Percentiles rank a stretch among this genome's conserved stretches.
Conservation (phyloP, 2,329 filamentous ascomycete species). For the Ophiostoma tasmaniense region DNA sequence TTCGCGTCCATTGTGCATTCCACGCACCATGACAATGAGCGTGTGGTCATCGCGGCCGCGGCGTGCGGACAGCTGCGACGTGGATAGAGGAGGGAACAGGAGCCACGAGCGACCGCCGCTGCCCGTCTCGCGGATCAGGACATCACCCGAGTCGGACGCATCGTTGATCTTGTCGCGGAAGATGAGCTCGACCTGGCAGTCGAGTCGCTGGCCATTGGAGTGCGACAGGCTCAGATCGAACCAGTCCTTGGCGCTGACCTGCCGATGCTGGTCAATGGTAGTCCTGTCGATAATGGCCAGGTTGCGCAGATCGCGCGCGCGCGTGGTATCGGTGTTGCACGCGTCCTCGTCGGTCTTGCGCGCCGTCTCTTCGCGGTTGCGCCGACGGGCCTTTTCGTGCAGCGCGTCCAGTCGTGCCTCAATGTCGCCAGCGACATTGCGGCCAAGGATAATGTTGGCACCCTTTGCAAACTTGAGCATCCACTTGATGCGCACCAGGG, state of each 20-base stretch:
- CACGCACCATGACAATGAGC: conserved; percentile 77
- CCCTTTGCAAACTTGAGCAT: conserved; percentile 74
- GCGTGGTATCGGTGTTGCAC: conserved; percentile 68
- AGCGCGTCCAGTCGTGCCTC: conserved; percentile 59
- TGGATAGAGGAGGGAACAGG: conserved; percentile 80
- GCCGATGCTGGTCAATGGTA: conserved; percentile 63
- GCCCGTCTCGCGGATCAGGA: conserved; percentile 90
- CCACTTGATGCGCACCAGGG: conserved; percentile 79
- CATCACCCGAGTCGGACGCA: conserved; percentile 61
- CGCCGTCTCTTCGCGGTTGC: conserved; percentile 57
- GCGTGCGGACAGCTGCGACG: conserved; percentile 67
- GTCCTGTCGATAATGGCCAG: conserved; percentile 63
- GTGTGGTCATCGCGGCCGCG: conserved; percentile 61
- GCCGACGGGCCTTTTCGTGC: conserved; percentile 65
- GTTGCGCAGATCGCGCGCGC: conserved; percentile 70
- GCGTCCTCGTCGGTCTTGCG: conserved; percentile 78
- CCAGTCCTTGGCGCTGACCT: conserved; percentile 81
- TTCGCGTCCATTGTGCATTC: conserved; percentile 46
- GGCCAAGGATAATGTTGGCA: conserved; percentile 48
- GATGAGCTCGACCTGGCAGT: conserved; percentile 80
- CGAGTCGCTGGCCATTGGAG: conserved; percentile 81
- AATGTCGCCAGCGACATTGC: conserved; percentile 48
- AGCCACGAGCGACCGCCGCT: conserved; percentile 62
- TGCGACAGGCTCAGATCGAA: conserved; percentile 81
- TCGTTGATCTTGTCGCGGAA: conserved; percentile 70